Conservation (phyloP, 1,284 basidiomycete species). For the Waitea zeae region DNA sequence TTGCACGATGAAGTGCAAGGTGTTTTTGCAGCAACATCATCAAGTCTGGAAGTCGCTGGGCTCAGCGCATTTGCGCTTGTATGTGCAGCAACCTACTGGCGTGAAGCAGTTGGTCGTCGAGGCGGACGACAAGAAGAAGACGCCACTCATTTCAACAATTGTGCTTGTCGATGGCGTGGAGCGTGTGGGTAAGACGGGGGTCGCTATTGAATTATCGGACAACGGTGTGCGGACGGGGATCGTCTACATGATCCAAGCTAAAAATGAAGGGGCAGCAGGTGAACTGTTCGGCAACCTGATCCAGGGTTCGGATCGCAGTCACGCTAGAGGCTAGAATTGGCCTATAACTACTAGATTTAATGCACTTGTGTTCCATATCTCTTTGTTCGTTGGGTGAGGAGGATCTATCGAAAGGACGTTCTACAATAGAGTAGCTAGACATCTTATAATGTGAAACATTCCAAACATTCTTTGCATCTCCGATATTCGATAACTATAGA, state of each 20-base stretch:
- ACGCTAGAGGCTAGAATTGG: background rate
- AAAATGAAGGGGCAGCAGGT: slow-evolving; percentile 75
- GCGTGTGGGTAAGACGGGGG: slow-evolving; percentile 91
- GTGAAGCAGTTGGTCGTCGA: slow-evolving; percentile 95
- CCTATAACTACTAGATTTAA: background rate
- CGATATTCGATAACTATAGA: background rate
- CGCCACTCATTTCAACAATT: slow-evolving; percentile 84
- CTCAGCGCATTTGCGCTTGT: slow-evolving; percentile 75
- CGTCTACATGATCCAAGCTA: slow-evolving; percentile 92
- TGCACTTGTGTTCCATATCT: no score
- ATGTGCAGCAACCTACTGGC: slow-evolving; percentile 68
- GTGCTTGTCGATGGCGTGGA: slow-evolving; percentile 93
- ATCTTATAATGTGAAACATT: no score
- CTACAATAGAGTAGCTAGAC: no score
- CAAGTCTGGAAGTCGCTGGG: slow-evolving; percentile 96
- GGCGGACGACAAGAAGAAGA: slow-evolving; percentile 64
- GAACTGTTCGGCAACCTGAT: slow-evolving; percentile 81
- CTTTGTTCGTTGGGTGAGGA: no score
- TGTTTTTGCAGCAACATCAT: slow-evolving; percentile 91
- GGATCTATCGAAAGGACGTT: no score
- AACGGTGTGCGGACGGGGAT: slow-evolving; percentile 84
- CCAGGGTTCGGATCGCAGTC: slow-evolving; percentile 63
- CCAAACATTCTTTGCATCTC: no score
- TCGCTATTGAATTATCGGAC: slow-evolving; percentile 92
- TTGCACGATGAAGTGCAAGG: slow-evolving; percentile 97